Base-by-base conservation (phyloP, 148 eudicot species). In the Persicaria maculosa region DNA sequence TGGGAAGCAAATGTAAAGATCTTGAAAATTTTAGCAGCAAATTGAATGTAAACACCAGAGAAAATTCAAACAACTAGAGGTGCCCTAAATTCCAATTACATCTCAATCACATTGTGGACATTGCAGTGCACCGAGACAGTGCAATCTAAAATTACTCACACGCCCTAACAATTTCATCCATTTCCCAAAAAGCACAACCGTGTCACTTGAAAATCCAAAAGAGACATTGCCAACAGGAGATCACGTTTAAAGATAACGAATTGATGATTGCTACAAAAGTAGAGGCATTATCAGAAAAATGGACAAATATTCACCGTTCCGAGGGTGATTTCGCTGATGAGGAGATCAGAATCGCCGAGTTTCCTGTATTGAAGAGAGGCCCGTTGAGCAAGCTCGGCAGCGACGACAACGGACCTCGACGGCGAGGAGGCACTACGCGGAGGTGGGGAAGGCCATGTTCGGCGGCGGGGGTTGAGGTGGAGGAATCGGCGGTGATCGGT, bases 321-420 rank as follows among this genome's bases (percentile, higher is more conserved):
- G 14, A 87, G 79, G 44, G 96, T 88, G 72, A 93, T 93, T 86
- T 93, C 98, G 74, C 98, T 93, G 74, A 93, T 81, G 47, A 67
- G n/a, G 47, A 90, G 93, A 74, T 93, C 91, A 20, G 98, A 93
- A 72, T 90, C 93, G 0, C 98, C 98, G 47, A 93, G 91, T 76
- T 90, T 89, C 36, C 79, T 81, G 75, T 84, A 88, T 79, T 89
- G 81, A 76, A 93, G 75, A 31, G 86, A 77, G 79, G 67, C 82
- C 50, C 75, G 85, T 44, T 82, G 75, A 0, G 75, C 82, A 0
- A 12, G 74, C 74, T 68, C 71, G 6, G 83, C 85, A 47, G 44
- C 54, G 47, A 65, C 70, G 19, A 65, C 19, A 47, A 80, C 46
- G 36, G 73, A 16, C 72, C 8, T 62, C 71, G 22, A 58, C 16